Evolutionary conservation across 805 yeast genomes (phyloP).

Genomic region (Wickerhamomyces bovis): DNA sequence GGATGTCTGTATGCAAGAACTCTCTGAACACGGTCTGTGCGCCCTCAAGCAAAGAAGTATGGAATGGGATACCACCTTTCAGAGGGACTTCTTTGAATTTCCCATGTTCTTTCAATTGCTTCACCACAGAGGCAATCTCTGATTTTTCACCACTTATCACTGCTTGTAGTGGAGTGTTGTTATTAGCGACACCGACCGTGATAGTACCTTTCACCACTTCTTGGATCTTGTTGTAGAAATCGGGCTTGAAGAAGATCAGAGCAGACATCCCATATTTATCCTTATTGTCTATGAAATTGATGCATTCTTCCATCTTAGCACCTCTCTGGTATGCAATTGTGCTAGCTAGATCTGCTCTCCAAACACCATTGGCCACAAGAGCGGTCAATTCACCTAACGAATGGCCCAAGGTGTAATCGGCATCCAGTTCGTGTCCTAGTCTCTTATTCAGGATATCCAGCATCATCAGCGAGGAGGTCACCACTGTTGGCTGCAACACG

Average conservation of each 20-base stretch:
- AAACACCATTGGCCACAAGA: conserved; percentile 26
- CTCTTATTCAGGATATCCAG: conserved; percentile 18
- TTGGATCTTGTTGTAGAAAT: conserved; percentile 12
- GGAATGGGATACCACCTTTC: conserved; percentile 41
- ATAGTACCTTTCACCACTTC: conserved; percentile 1
- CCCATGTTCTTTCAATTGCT: conserved; percentile 13
- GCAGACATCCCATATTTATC: conserved; percentile 33
- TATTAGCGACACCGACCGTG: conserved; percentile 34
- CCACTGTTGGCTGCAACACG: conserved; percentile 23
- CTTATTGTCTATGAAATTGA: conserved; percentile 13
- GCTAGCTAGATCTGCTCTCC: conserved; percentile 15
- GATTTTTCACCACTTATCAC: conserved; percentile 33
- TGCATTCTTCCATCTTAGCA: conserved; percentile 30
- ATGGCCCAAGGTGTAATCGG: conserved; percentile 32
- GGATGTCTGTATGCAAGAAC: conserved; percentile 4
- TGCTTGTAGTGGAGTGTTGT: conserved; percentile 34
- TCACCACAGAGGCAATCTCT: conserved; percentile 12
- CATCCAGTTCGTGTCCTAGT: conserved; percentile 14
- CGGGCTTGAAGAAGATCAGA: conserved; percentile 25
- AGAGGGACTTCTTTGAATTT: conserved; percentile 26
- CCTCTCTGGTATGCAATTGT: conserved; percentile 31
- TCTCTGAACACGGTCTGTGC: conserved; percentile 25
- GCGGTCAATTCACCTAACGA: conserved; percentile 41
- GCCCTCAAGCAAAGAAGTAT: conserved; percentile 31
- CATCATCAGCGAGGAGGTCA: conserved; percentile 20